Evolutionary conservation across 441 rosid species (phyloP), one percentile per base, ranked within the genome.

Genomic region (Viola pubescens): DNA sequence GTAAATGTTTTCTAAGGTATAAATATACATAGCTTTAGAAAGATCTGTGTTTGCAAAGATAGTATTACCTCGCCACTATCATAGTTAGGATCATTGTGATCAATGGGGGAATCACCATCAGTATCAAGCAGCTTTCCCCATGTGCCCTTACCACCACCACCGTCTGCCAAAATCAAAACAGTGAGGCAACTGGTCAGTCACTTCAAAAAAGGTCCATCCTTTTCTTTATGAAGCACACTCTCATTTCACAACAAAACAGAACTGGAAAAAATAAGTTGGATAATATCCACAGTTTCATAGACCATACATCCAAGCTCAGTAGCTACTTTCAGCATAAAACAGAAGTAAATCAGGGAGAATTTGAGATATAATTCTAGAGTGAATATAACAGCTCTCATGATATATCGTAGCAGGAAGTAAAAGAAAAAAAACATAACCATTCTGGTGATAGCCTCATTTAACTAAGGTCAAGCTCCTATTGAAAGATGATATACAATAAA

Each of bases 71-170:
- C 98, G 63, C 95, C 97, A 69, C 98, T 89, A 64, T 92, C 98
- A 64, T 92, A 92, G 74, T 92, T 92, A 46, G 98, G 97, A 76
- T 92, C 98, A 64, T 84, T 92, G 45, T 84, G 77, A 73, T 92
- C 98, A 44, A 87, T 71, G 54, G 54, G 83, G 56, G 71, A 71
- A 58, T 78, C 98, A 59, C 70, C 82, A 53, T 82, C 94, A 9
- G 88, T 84, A 70, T 89, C 98, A 44, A 92, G 86, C 59, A 92
- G 81, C 76, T 85, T 89, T 6, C 98, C 98, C 97, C 97, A 89
- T 14, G 97, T 85, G 42, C 97, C 97, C 75, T 89, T 89, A 11
- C 98, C 98, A 50, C 97, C 95, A 63, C 73, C 98, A 61, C 97
- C 98, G 55, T 92, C 98, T 91, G 72, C 56, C 69, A 63, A 43